Conservation (phyloP, 169 alveolate species). For the Eimeria falciformis region DNA sequence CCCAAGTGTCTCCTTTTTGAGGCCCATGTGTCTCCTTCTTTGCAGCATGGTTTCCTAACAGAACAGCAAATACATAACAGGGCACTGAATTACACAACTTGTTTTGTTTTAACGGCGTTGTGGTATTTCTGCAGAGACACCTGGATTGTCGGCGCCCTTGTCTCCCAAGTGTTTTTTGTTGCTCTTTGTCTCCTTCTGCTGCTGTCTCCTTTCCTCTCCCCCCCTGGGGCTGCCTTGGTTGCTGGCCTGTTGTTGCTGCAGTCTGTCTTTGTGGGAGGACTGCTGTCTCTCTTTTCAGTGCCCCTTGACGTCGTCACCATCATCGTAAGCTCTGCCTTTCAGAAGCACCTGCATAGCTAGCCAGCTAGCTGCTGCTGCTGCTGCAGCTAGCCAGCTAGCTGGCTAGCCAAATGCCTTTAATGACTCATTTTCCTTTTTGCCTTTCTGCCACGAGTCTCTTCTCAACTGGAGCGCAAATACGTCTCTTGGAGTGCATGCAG, state of each 20-base stretch:
- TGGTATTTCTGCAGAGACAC: slow-evolving; percentile 34
- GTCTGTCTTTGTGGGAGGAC: slow-evolving; percentile 21
- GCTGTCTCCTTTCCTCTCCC: slow-evolving; percentile 4
- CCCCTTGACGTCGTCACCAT: slow-evolving; percentile 49
- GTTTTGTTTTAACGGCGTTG: background rate
- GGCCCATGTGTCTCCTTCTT: background rate
- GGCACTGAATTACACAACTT: background rate
- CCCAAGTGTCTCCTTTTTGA: too few species aligned
- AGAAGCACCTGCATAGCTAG: too few species aligned
- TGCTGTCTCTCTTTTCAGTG: background rate
- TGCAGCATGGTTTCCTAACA: background rate
- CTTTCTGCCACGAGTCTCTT: too few species aligned
- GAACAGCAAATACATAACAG: too few species aligned
- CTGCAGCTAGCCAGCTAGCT: too few species aligned
- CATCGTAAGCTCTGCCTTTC: background rate
- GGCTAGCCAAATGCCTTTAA: background rate
- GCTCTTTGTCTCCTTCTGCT: background rate
- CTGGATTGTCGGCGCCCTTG: slow-evolving; percentile 1
- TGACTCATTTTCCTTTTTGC: too few species aligned
- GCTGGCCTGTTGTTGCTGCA: slow-evolving; percentile 34
- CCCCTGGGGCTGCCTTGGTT: slow-evolving; percentile 10
- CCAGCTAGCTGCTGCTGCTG: background rate
- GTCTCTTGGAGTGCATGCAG: too few species aligned
- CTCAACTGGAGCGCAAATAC: too few species aligned
- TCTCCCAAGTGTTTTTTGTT: background rate